Percentiles rank a stretch among this genome's conserved stretches.
These are phyloP conservation scores for Macrolepiota fuliginosa DNA, from an alignment of 768 basidiomycete species.

Conservation along the genomic window DNA sequence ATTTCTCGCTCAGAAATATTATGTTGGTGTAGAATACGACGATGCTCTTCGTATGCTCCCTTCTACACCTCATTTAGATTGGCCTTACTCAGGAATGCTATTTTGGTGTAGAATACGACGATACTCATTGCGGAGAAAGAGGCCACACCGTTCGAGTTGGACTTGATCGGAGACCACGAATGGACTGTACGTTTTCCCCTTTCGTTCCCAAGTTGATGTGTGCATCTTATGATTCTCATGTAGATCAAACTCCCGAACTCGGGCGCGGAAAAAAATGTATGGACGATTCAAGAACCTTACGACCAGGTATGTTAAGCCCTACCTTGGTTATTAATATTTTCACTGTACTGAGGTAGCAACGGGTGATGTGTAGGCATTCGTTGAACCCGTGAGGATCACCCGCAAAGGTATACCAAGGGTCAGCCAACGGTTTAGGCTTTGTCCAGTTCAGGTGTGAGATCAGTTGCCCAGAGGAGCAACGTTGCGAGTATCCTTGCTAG, in stretches of 20 bases:
- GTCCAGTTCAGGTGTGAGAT: background rate
- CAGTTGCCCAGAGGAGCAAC: background rate
- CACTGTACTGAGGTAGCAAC: background rate
- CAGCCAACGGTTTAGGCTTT: background rate
- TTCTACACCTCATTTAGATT: background rate
- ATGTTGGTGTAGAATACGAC: background rate
- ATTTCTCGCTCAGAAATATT: background rate
- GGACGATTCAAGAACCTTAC: background rate
- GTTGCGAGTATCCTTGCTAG: too few species aligned
- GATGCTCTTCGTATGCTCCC: too few species aligned
- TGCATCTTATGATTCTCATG: background rate
- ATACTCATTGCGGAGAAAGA: background rate
- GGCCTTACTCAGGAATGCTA: background rate
- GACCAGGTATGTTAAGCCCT: background rate
- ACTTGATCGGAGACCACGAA: background rate
- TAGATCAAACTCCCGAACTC: background rate
- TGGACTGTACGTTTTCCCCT: conserved; percentile 1
- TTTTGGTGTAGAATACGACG: background rate
- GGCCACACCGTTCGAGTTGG: background rate
- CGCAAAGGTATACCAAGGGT: background rate
- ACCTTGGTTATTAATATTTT: too few species aligned
- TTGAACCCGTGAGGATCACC: background rate
- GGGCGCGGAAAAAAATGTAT: background rate
- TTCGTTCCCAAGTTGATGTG: background rate
- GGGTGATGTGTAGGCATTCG: background rate